phyloP scores from a whole-genome alignment of 2,329 filamentous ascomycete species.

The Beauveria varroae region DNA sequence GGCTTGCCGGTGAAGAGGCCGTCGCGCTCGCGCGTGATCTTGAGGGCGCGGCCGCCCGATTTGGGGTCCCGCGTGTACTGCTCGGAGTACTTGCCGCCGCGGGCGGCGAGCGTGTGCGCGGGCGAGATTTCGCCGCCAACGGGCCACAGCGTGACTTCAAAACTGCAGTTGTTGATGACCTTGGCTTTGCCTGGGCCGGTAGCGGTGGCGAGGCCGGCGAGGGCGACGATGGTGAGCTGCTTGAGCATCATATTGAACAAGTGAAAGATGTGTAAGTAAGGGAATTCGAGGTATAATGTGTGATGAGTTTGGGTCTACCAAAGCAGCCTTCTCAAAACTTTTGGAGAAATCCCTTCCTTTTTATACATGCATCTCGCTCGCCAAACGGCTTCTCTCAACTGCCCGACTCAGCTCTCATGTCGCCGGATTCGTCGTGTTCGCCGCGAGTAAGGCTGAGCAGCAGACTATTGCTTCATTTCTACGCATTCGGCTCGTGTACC shows the following conservation, averaged over 20 bases:
- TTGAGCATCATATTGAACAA: neutral
- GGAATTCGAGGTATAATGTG: neutral
- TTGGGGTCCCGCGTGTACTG: constrained; percentile 26
- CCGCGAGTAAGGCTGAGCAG: neutral
- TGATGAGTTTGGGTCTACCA: neutral
- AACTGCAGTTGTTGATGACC: constrained; percentile 30
- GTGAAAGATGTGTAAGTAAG: neutral
- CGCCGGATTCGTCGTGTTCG: neutral
- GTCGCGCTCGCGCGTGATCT: constrained; percentile 26
- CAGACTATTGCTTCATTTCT: neutral
- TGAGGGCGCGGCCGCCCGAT: constrained; percentile 32
- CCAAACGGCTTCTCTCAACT: neutral
- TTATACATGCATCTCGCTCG: neutral
- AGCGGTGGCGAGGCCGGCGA: neutral
- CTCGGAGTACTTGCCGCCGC: constrained; percentile 24
- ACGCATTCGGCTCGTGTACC: neutral
- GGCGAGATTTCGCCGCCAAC: constrained; percentile 25
- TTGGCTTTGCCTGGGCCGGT: constrained; percentile 18
- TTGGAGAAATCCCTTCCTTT: neutral
- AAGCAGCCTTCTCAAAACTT: neutral
- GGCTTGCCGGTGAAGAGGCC: constrained; percentile 32
- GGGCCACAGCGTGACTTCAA: constrained; percentile 30
- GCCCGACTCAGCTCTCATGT: neutral
- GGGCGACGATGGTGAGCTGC: neutral
- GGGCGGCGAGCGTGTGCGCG: constrained; percentile 19